These are phyloP conservation scores for Warburgia ugandensis DNA, from an alignment of 164 flowering plant species.

Conservation along the genomic window DNA sequence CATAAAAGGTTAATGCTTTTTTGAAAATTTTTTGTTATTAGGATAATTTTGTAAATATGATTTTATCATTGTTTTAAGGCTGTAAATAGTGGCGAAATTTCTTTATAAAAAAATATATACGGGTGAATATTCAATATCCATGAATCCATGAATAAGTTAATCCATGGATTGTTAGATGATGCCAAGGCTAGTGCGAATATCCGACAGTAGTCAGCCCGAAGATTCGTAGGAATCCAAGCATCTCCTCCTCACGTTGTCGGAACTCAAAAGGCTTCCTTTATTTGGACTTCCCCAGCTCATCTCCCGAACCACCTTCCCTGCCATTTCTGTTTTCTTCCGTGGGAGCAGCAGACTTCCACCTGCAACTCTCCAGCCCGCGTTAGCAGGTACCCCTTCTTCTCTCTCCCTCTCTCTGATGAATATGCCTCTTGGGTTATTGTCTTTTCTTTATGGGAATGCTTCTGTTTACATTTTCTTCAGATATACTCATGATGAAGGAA, in stretches of 20 bases:
- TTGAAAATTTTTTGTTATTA: too few relatives aligned
- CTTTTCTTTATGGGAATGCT: neutral
- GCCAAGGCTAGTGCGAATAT: too few relatives aligned
- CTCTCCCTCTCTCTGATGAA: neutral
- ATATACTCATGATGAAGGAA: too few relatives aligned
- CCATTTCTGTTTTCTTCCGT: neutral
- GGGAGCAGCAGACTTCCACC: neutral
- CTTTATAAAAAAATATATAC: too few relatives aligned
- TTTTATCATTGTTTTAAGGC: too few relatives aligned
- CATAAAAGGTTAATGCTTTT: too few relatives aligned
- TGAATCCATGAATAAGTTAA: too few relatives aligned
- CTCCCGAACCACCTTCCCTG: neutral
- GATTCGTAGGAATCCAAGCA: conserved; percentile 12
- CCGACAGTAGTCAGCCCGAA: conserved; percentile 1
- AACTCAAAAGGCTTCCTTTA: neutral
- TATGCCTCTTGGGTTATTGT: neutral
- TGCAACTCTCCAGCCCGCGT: conserved; percentile 1
- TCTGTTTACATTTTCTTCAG: neutral
- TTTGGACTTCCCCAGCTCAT: neutral
- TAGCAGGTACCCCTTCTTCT: conserved; percentile 8
- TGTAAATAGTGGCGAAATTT: too few relatives aligned
- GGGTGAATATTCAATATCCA: too few relatives aligned
- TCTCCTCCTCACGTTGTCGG: neutral
- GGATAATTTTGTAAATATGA: too few relatives aligned
- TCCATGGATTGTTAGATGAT: too few relatives aligned